phyloP scores from a whole-genome alignment of 129 eudicot species.

The Silybum marianum region DNA sequence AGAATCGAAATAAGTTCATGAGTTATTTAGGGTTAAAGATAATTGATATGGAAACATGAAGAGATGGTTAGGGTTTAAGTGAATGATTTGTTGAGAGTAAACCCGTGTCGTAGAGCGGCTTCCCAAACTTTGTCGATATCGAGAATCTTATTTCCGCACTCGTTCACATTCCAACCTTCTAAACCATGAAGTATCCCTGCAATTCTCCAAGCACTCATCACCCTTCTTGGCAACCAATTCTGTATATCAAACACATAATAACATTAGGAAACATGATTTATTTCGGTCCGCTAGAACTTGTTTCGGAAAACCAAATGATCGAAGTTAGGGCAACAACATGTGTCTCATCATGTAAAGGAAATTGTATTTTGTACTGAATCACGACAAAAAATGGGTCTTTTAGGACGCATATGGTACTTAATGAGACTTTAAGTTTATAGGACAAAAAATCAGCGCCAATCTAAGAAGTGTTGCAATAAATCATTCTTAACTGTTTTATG shows the following conservation, averaged over 20 bases:
- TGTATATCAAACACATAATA: slow-evolving; percentile 17
- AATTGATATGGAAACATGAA: background rate
- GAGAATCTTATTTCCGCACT: slow-evolving; percentile 55
- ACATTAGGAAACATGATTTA: background rate
- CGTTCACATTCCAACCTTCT: slow-evolving; percentile 72
- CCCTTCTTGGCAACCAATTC: slow-evolving; percentile 93
- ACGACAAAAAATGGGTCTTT: background rate
- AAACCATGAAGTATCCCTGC: slow-evolving; percentile 74
- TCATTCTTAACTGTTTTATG: too few species aligned
- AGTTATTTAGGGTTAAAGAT: background rate
- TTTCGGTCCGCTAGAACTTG: background rate
- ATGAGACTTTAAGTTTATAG: background rate
- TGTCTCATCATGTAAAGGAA: background rate
- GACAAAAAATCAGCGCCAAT: background rate
- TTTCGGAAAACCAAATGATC: background rate
- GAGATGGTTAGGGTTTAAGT: slow-evolving; percentile 10
- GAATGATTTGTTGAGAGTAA: slow-evolving; percentile 31
- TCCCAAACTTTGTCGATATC: slow-evolving; percentile 61
- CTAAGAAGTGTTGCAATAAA: background rate
- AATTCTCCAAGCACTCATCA: slow-evolving; percentile 79
- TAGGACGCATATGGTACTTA: background rate
- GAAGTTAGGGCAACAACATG: background rate
- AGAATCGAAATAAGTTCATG: background rate
- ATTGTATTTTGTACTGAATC: background rate
- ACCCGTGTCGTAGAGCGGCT: slow-evolving; percentile 68